These are phyloP conservation scores for Verticillium tricorpus DNA, from an alignment of 2,329 filamentous ascomycete genomes.

Conservation along the genomic window DNA sequence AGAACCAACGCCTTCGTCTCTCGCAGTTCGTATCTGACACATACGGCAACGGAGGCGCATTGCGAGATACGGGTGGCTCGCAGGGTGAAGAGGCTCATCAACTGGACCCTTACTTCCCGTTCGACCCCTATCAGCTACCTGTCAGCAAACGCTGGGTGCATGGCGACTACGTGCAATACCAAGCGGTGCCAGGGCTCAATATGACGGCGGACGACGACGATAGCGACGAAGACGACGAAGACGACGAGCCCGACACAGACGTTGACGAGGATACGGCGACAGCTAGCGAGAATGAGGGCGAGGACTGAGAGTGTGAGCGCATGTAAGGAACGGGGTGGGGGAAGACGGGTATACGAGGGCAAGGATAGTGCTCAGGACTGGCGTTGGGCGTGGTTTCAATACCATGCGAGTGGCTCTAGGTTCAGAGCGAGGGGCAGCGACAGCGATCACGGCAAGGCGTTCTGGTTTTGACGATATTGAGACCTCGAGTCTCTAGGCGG, in stretches of 20 bases:
- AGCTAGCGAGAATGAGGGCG: constrained; percentile 39
- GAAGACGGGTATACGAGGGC: not conserved
- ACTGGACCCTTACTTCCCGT: constrained; percentile 93
- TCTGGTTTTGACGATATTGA: not conserved
- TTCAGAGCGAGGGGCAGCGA: not conserved
- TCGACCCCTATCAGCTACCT: constrained; percentile 91
- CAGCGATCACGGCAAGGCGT: not conserved
- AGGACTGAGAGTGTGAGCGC: constrained; percentile 21
- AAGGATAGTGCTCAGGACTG: not conserved
- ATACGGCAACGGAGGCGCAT: constrained; percentile 49
- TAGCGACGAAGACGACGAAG: constrained; percentile 50
- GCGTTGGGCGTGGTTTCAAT: not conserved
- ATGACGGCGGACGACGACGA: constrained; percentile 51
- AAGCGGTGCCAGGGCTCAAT: constrained; percentile 65
- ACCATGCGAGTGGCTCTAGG: not conserved
- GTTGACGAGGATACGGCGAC: constrained; percentile 48
- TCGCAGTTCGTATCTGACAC: constrained; percentile 61
- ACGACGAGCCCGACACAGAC: constrained; percentile 39
- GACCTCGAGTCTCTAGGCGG: not conserved
- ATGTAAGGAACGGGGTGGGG: not conserved
- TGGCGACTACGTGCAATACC: constrained; percentile 78
- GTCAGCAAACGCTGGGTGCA: constrained; percentile 85
- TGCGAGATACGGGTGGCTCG: constrained; percentile 46
- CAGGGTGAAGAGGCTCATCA: constrained; percentile 76
- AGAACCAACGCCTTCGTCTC: constrained; percentile 84